Percentiles rank a stretch among this genome's conserved stretches.
Evolutionary conservation across 495 filamentous ascomycete species (phyloP).

Genomic region (Penicillium soppii): DNA sequence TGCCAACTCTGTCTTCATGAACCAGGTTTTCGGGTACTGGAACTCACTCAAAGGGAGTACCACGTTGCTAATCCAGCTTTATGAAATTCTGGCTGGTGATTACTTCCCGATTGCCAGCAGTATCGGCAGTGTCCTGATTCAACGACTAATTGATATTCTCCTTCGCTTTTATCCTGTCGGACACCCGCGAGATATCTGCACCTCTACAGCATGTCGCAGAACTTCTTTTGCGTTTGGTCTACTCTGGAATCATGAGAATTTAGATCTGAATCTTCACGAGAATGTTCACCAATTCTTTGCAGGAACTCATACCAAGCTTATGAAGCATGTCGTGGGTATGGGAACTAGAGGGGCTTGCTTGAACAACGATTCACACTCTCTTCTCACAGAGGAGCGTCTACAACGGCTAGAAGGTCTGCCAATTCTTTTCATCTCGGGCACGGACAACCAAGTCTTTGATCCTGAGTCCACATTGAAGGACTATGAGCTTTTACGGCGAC

Average conservation of each 20-base stretch:
- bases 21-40: constrained; percentile 56
- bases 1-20: constrained; percentile 63
- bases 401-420: constrained; percentile 52
- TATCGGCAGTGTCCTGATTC: not conserved
- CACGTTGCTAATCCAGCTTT: constrained; percentile 33
- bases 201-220: constrained; percentile 60
- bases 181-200: constrained; percentile 56
- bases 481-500: constrained; percentile 54
- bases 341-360: constrained; percentile 53
- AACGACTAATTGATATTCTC: constrained; percentile 11
- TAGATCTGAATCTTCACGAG: constrained; percentile 62
- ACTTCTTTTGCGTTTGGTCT: constrained; percentile 60
- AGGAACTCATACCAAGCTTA: constrained; percentile 59
- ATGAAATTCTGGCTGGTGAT: constrained; percentile 11
- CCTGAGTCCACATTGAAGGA: constrained; percentile 56
- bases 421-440: constrained; percentile 57
- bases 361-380: constrained; percentile 37
- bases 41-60: constrained; percentile 59
- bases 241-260: constrained; percentile 62
- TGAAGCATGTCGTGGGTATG: constrained; percentile 58
- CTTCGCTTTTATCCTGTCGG: constrained; percentile 58
- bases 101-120: constrained; percentile 13
- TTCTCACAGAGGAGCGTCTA: constrained; percentile 52
- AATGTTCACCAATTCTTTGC: constrained; percentile 62
- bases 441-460: constrained; percentile 59